Conservation (phyloP, 345 rosid genomes). For the Excoecaria cochinchinensis region DNA sequence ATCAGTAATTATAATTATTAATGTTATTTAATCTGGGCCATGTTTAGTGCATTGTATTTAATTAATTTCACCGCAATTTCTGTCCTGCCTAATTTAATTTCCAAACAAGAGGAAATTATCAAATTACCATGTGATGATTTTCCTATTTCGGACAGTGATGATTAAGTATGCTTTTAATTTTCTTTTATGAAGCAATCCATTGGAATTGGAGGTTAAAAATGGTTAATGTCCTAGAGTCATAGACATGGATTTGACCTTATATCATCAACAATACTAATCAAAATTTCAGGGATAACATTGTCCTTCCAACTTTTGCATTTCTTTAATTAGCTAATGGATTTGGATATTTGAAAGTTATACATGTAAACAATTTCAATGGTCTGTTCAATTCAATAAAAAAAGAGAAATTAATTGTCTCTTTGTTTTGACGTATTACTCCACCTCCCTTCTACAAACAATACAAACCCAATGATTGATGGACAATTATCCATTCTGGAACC, state of each 20-base stretch:
- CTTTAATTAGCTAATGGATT: neutral
- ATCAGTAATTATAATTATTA: neutral
- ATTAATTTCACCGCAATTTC: neutral
- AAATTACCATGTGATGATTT: too few relatives aligned
- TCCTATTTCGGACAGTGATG: too few relatives aligned
- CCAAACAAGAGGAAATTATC: neutral
- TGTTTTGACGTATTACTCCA: too few relatives aligned
- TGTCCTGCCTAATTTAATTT: neutral
- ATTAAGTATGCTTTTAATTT: neutral
- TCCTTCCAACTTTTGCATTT: neutral
- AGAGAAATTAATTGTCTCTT: too few relatives aligned
- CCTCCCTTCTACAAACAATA: neutral
- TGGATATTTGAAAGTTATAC: neutral
- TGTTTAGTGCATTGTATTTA: neutral
- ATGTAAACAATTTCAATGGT: too few relatives aligned
- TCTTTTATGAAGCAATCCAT: neutral
- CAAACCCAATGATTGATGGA: slow-evolving; percentile 8
- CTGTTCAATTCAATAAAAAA: too few relatives aligned
- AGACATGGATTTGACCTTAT: neutral
- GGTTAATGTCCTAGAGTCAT: too few relatives aligned
- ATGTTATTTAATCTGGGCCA: neutral
- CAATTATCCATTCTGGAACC: neutral
- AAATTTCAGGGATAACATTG: slow-evolving; percentile 3
- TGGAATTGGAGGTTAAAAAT: neutral
- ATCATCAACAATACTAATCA: neutral